Evolutionary conservation across 495 filamentous ascomycete species (phyloP).

Genomic region (Thermothielavioides terrestris): DNA sequence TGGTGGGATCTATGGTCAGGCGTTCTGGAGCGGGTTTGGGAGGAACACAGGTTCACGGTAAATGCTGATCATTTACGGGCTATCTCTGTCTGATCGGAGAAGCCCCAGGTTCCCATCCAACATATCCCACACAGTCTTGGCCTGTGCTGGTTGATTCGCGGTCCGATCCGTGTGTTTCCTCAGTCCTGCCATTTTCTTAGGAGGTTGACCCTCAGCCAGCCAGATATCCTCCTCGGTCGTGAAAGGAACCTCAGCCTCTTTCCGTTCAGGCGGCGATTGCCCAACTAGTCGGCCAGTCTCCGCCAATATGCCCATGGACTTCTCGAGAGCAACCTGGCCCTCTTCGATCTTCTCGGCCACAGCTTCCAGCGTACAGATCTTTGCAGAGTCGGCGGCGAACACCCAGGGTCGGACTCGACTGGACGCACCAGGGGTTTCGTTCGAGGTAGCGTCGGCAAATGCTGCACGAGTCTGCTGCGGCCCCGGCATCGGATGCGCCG

Average conservation of each 20-base stretch:
- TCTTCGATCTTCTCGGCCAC: slow-evolving; percentile 42
- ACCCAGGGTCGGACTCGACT: slow-evolving; percentile 41
- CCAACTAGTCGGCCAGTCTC: slow-evolving; percentile 33
- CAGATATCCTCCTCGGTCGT: slow-evolving; percentile 27
- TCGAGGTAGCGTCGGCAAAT: slow-evolving; percentile 16
- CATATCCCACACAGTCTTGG: slow-evolving; percentile 32
- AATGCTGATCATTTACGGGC: slow-evolving; percentile 1
- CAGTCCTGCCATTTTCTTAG: slow-evolving; percentile 9
- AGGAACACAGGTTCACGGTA: background rate
- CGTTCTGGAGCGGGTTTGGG: slow-evolving; percentile 9
- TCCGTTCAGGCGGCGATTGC: slow-evolving; percentile 1
- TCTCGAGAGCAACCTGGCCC: slow-evolving; percentile 37
- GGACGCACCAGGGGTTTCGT: slow-evolving; percentile 28
- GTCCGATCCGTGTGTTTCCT: slow-evolving; percentile 24
- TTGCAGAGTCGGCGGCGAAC: slow-evolving; percentile 41
- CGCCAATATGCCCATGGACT: slow-evolving; percentile 32
- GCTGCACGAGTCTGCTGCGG: slow-evolving; percentile 14
- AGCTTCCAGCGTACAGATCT: slow-evolving; percentile 38
- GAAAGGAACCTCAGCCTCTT: slow-evolving; percentile 9
- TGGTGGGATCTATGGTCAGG: too few relatives aligned
- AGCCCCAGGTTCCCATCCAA: slow-evolving; percentile 41
- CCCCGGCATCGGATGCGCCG: slow-evolving; percentile 47
- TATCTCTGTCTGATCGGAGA: slow-evolving; percentile 20
- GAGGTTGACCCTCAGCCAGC: slow-evolving; percentile 23
- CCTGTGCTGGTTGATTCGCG: slow-evolving; percentile 15